phyloP scores from a whole-genome alignment of 768 basidiomycete genomes.

The Calocera cornea region DNA sequence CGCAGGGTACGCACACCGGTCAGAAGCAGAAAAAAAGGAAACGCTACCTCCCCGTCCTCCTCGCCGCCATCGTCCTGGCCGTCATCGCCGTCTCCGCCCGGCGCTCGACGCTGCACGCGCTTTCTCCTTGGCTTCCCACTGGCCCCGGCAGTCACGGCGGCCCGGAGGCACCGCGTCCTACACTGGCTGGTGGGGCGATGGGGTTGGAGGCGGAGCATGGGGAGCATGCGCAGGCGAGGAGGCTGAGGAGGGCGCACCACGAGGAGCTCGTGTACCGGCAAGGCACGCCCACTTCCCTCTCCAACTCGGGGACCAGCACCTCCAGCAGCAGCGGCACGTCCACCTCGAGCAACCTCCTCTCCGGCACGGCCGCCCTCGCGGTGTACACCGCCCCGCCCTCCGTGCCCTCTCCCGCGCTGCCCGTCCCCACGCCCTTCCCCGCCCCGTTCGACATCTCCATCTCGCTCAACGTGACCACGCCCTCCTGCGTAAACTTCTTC shows the following conservation, averaged over 20 bases:
- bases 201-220: not conserved
- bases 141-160: slow-evolving; percentile 15
- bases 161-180: no score
- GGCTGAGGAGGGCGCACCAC: not conserved
- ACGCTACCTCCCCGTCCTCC: slow-evolving; percentile 35
- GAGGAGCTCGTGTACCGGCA: slow-evolving; percentile 15
- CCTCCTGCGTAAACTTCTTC: slow-evolving; percentile 56
- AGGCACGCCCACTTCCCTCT: slow-evolving; percentile 14
- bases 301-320: slow-evolving; percentile 17
- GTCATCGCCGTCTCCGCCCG: slow-evolving; percentile 14
- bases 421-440: slow-evolving; percentile 51
- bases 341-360: not conserved
- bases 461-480: slow-evolving; percentile 50
- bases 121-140: not conserved
- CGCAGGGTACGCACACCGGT: no score
- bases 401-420: slow-evolving; percentile 43
- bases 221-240: not conserved
- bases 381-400: slow-evolving; percentile 24
- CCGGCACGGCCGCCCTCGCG: not conserved
- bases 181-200: not conserved
- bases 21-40: slow-evolving; percentile 28
- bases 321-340: not conserved
- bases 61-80: slow-evolving; percentile 32
- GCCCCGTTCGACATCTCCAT: slow-evolving; percentile 57
- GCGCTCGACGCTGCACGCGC: slow-evolving; percentile 4